Conservation (phyloP, 257 asterid genomes). For the Nicotiana noctiflora region DNA sequence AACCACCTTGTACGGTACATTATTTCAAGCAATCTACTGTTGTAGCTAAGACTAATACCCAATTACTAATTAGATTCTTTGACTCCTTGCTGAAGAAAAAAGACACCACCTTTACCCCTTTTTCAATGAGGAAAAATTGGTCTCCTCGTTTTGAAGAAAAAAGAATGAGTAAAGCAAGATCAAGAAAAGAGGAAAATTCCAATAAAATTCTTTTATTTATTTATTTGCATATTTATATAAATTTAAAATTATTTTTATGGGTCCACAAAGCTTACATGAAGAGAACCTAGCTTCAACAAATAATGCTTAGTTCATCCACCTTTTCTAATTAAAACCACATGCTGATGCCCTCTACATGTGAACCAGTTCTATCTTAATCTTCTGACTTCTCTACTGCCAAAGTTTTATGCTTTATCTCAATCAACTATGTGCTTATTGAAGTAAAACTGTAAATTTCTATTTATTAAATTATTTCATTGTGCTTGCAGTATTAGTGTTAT, state of each 20-base stretch:
- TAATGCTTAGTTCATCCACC: no score
- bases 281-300: conserved; percentile 26
- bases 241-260: neutral
- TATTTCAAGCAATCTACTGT: no score
- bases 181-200: conserved; percentile 9
- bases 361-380: no score
- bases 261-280: conserved; percentile 3
- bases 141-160: neutral
- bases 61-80: neutral
- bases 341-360: no score
- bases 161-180: neutral
- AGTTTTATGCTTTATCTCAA: neutral
- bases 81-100: neutral
- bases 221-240: neutral
- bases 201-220: neutral
- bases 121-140: neutral
- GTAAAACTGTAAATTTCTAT: neutral
- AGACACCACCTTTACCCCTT: neutral
- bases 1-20: no score
- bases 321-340: no score
- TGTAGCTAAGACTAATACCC: neutral
- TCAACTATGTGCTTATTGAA: neutral
- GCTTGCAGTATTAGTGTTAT: neutral
- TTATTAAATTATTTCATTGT: no score
- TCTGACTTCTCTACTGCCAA: neutral